Evolutionary conservation across 495 filamentous ascomycete genomes (phyloP), one percentile per base, ranked within the genome.

Genomic region (Aspergillus biplanus): DNA sequence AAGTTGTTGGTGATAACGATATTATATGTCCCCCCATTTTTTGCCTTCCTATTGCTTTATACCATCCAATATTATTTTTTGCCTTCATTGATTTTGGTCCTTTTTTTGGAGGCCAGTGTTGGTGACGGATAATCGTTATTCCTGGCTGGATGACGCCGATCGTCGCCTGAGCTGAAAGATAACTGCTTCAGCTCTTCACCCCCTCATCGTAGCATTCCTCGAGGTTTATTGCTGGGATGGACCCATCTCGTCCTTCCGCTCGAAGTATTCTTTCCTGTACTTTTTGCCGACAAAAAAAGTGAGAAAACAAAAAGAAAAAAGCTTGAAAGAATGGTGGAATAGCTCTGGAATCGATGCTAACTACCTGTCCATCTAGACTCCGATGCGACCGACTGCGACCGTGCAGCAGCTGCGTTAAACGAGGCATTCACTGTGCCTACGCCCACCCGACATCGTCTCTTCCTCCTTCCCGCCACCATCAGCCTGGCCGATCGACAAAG

Each of bases 281-380:
- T 15, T 60, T 60, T 18, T 60, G 58, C 11, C 33, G 58, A 60
- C 58, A 60, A 21, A 60, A 60, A 16, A 60, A 60, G 58, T 53
- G 44, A 8, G n/a, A n/a, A 50, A n/a, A 60, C 47, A 52, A 21
- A 60, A 60, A 16, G 52, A 60, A 47, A 42, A 53, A 8, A 8
- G 12, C 37, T 4, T 39, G 37, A 1, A 1, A 4, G 8, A 8
- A 13, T 39, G 37, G 3, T 4, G 37, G 13, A 39, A 13, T 13
- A 39, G 37, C 13, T 39, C 37, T 39, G 37, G 13, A 7, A 13
- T 39, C 37, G 37, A 39, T 7, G 37, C 21, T 49, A 44, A 18
- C 42, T 44, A 44, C 16, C 4, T 12, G 42, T 34, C 18, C n/a
- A 5, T 33, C 31, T 32, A 60, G 58, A 15, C 34, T 60, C 12